Evolutionary conservation across 2,329 filamentous ascomycete species (phyloP), one percentile per base, ranked within the genome.

Genomic region (Tolypocladium ovalisporum): DNA sequence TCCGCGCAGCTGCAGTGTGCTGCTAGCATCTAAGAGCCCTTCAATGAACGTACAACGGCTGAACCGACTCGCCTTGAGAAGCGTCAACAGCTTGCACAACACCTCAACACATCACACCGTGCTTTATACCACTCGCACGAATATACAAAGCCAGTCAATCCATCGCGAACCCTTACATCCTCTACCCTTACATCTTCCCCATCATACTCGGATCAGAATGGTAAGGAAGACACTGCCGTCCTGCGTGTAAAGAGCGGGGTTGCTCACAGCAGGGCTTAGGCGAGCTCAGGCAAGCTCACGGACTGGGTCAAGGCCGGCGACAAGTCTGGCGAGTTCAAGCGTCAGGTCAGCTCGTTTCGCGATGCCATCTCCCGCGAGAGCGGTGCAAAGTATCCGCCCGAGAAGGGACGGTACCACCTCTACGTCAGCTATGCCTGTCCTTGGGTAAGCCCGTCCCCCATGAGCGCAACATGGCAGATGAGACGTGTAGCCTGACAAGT

Each of bases 381-480:
- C 1, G 86, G 82, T 47, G 87, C 89, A 6, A 75, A 86, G 70
- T 97, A 91, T 65, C 88, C 90, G 6, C 82, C 90, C 1, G 93
- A 97, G 75, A 90, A 89, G 74, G 90, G 82, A 56, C 82, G 94
- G 57, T 99, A 99, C 71, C 94, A 99, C 74, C 84, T 99, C 65
- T 99, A 93, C 70, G 87, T 96, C 63, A 93, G 88, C 66, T 96
- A 96, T 73, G 92, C 92, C 8, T 97, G 92, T 73, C 92, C 92
- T 4, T 97, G 92, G 92, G 86, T 78, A 64, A 56, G 73, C 66
- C 22, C 27, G 1, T n/a, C 8, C 29, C 42, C 32, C 34, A n/a
- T 22, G 6, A 22, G 27, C 3, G 8, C 7, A 34, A 22, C 17
- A n/a, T 0, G 29, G 10, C 7, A 7, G 34, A 22, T 15, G 19